These are phyloP conservation scores for Colletotrichum salicis DNA, from an alignment of 2,329 filamentous ascomycete species.

Conservation along the genomic window DNA sequence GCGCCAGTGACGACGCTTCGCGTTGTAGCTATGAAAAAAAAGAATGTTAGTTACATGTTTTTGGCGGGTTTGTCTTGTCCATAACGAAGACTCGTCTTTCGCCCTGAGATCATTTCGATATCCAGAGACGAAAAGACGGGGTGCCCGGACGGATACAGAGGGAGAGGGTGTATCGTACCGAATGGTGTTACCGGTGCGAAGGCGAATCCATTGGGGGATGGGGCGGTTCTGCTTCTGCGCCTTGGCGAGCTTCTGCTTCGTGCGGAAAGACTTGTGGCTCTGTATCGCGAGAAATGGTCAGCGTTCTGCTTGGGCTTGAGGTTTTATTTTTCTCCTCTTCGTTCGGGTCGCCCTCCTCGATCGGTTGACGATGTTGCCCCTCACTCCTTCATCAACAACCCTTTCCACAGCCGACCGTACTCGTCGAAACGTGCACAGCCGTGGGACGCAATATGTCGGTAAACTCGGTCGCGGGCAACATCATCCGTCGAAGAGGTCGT, in stretches of 20 bases:
- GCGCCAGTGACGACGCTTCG: constrained; percentile 99
- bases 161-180: constrained; percentile 73
- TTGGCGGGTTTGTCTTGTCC: background rate
- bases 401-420: background rate
- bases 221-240: constrained; percentile 99
- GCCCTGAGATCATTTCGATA: background rate
- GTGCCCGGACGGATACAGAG: background rate
- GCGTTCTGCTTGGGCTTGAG: constrained; percentile 13
- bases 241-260: constrained; percentile 99
- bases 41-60: background rate
- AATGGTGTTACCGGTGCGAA: constrained; percentile 99
- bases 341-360: background rate
- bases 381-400: background rate
- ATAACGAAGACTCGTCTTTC: background rate
- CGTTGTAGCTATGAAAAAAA: constrained; percentile 84
- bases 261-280: constrained; percentile 99
- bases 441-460: background rate
- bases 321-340: background rate
- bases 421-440: background rate
- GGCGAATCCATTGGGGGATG: constrained; percentile 99
- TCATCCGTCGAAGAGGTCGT: constrained; percentile 15
- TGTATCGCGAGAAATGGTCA: constrained; percentile 54
- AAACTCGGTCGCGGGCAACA: constrained; percentile 15
- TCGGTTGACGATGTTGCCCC: constrained; percentile 30
- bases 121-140: background rate